Evolutionary conservation across 2,329 filamentous ascomycete species (phyloP).

Genomic region (Chrysoporthe puriensis): DNA sequence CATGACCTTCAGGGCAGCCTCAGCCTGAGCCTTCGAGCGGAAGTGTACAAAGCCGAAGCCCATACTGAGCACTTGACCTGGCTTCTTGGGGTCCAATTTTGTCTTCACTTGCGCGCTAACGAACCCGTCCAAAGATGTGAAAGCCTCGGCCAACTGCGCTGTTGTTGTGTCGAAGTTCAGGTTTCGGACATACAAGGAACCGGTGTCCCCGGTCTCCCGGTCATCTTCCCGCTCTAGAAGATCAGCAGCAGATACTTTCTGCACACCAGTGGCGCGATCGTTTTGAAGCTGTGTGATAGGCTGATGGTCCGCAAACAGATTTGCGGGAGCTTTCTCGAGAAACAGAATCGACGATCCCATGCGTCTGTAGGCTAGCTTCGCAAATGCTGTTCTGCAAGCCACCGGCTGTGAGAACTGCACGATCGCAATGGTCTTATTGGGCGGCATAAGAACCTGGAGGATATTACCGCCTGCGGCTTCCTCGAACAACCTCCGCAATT

Average conservation of each 20-base stretch:
- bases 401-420: conserved; percentile 81
- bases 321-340: conserved; percentile 88
- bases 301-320: conserved; percentile 63
- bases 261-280: conserved; percentile 47
- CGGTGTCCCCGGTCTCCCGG: conserved; percentile 63
- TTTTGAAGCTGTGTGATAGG: conserved; percentile 35
- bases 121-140: conserved; percentile 84
- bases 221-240: conserved; percentile 63
- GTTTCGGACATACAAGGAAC: conserved; percentile 92
- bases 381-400: conserved; percentile 83
- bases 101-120: conserved; percentile 89
- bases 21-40: conserved; percentile 73
- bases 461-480: conserved; percentile 74
- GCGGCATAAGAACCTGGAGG: conserved; percentile 84
- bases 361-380: conserved; percentile 82
- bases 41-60: conserved; percentile 97
- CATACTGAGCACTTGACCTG: conserved; percentile 89
- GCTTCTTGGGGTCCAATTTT: conserved; percentile 88
- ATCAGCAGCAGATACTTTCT: conserved; percentile 71
- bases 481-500: conserved; percentile 80
- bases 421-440: conserved; percentile 90
- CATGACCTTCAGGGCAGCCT: conserved; percentile 82
- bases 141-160: conserved; percentile 73
- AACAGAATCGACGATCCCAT: conserved; percentile 91
- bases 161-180: conserved; percentile 90